Base-by-base conservation (phyloP, 2,329 filamentous ascomycete species). In the Penicillium sp. region DNA sequence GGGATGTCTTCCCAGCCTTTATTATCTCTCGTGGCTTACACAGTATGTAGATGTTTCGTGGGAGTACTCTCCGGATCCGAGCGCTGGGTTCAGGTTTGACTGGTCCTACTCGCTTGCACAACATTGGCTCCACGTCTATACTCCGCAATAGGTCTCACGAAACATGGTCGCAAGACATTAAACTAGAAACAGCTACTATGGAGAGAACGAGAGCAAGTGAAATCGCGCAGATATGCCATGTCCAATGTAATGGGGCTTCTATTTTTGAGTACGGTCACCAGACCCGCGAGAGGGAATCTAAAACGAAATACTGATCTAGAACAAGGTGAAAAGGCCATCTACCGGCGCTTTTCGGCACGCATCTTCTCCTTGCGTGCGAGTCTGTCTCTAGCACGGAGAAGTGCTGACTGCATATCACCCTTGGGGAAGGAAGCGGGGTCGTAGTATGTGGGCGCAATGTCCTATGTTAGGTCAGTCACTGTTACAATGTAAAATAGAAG, bases 371-470 rank as follows among this genome's bases (percentile, higher is more conserved):
- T 84, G 56, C 84, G 79, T 65, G 80, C 76, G 51, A 87, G 76
- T 70, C 84, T 82, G 43, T 86, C 84, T 25, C 76, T 74, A 10
- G 83, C 80, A 53, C 83, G 79, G 66, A 83, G 77, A 57, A 88
- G 73, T 2, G 84, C 82, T 77, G 85, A 87, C 79, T 90, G 93
- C 67, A 96, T 88, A 61, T 97, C 93, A 55, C 92, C 91, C 75
- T 96, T 92, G 47, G 77, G 87, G 76, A 98, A 97, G 0, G 84
- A 84, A 1, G 88, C 83, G 11, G 97, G 77, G 71, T 99, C 92
- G 76, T 96, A 99, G 79, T 99, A 99, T 17, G 84, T 86, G 2
- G 93, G 93, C 4, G 95, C 92, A 65, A 98, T 96, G 76, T 99
- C 95, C 90, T 93, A 66, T 15, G 51, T 8, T 57, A 10, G 20